A percentile compares a stretch with the other conserved stretches of the same genome.
phyloP scores from a whole-genome alignment of 176 grass and related monocot genomes.

The Oropetium thomaeum region DNA sequence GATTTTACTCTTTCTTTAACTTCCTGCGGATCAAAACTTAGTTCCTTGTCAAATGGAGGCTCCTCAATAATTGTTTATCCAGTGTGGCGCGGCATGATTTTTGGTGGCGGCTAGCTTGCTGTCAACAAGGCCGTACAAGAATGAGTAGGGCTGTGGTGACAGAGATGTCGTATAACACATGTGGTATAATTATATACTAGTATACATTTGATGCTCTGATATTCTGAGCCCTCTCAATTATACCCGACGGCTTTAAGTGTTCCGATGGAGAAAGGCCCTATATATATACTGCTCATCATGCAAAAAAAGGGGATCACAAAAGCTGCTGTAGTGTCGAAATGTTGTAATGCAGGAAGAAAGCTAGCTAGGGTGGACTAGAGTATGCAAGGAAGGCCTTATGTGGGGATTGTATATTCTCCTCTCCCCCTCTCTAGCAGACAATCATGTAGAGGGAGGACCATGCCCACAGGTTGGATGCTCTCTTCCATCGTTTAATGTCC shows the following conservation, averaged over 20 bases:
- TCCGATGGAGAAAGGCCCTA: constrained; percentile 29
- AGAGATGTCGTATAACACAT: constrained; percentile 31
- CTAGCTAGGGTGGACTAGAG: not conserved
- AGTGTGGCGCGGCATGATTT: too few relatives aligned
- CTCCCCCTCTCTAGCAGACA: not conserved
- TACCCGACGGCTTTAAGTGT: constrained; percentile 44
- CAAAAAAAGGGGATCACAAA: constrained; percentile 28
- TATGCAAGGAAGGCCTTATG: constrained; percentile 63
- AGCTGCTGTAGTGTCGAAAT: constrained; percentile 35
- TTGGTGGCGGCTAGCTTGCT: too few relatives aligned
- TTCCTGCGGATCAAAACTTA: too few relatives aligned
- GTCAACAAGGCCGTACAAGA: not conserved
- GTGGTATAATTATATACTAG: constrained; percentile 30
- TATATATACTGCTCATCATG: constrained; percentile 8
- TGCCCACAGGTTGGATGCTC: constrained; percentile 30
- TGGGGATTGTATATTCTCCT: constrained; percentile 56
- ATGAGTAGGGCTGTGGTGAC: not conserved
- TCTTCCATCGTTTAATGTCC: constrained; percentile 18
- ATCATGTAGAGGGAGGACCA: constrained; percentile 38
- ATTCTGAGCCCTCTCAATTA: constrained; percentile 36
- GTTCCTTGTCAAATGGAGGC: too few relatives aligned
- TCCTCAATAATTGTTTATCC: too few relatives aligned
- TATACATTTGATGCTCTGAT: constrained; percentile 34
- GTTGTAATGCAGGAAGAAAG: constrained; percentile 28
- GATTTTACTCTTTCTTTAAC: too few relatives aligned